A percentile compares a stretch with the other conserved stretches of the same genome.
These are phyloP conservation scores for Metschnikowia borealis DNA, from an alignment of 805 yeast species.

Conservation along the genomic window DNA sequence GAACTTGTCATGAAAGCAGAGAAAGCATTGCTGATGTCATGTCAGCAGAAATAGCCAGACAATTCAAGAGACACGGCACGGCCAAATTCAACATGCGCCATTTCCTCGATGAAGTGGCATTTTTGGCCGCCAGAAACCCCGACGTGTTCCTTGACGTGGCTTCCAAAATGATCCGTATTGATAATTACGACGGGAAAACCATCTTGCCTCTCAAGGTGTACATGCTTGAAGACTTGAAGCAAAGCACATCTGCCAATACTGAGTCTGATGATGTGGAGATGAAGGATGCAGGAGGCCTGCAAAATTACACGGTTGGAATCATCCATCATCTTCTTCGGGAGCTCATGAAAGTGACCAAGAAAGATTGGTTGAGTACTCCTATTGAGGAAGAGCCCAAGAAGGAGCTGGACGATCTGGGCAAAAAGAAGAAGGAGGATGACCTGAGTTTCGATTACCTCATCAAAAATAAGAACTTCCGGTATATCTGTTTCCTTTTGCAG, in stretches of 20 bases:
- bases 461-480: constrained; percentile 56
- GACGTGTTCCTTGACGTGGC: constrained; percentile 44
- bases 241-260: neutral
- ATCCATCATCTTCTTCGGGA: constrained; percentile 62
- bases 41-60: constrained; percentile 45
- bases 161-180: constrained; percentile 40
- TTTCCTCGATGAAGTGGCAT: constrained; percentile 47
- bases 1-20: constrained; percentile 67
- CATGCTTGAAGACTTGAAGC: constrained; percentile 8
- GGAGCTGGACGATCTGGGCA: neutral
- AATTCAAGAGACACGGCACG: constrained; percentile 14
- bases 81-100: constrained; percentile 25
- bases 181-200: constrained; percentile 37
- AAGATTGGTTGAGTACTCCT: constrained; percentile 35
- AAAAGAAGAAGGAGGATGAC: constrained; percentile 8
- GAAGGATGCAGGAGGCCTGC: constrained; percentile 20
- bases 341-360: constrained; percentile 46
- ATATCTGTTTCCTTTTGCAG: constrained; percentile 65
- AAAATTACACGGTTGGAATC: constrained; percentile 46
- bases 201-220: constrained; percentile 21
- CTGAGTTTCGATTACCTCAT: constrained; percentile 19
- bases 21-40: constrained; percentile 48
- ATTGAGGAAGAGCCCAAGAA: constrained; percentile 4
- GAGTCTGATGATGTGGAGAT: constrained; percentile 26
- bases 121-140: constrained; percentile 48